Percentiles rank a stretch among this genome's conserved stretches.
These are phyloP conservation scores for Tetrahymena borealis DNA, from an alignment of 73 alveolate species.

Conservation along the genomic window DNA sequence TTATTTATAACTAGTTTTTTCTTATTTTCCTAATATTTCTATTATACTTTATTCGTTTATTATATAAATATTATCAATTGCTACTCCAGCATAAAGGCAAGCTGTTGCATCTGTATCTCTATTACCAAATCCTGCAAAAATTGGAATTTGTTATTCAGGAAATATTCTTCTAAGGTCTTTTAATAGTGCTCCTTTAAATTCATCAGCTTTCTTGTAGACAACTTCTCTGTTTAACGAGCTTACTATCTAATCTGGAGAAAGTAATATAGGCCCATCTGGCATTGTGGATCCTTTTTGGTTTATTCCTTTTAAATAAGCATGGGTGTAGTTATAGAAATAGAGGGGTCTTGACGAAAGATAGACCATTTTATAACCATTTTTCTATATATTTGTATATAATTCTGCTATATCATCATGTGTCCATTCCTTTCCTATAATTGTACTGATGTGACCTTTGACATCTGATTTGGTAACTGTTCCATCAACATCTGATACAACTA, in stretches of 20 bases:
- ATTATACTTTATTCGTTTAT: conserved; percentile 49
- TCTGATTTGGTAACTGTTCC: conserved; percentile 97
- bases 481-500: conserved; percentile 92
- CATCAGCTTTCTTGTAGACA: conserved; percentile 75
- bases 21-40: background rate
- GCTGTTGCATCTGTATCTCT: conserved; percentile 95
- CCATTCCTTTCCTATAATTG: conserved; percentile 92
- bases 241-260: conserved; percentile 91
- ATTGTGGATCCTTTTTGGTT: background rate
- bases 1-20: background rate
- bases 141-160: conserved; percentile 70
- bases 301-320: conserved; percentile 4
- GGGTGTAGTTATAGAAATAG: conserved; percentile 50
- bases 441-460: conserved; percentile 87
- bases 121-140: conserved; percentile 97
- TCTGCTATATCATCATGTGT: conserved; percentile 84
- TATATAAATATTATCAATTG: conserved; percentile 70
- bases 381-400: conserved; percentile 57
- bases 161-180: conserved; percentile 75
- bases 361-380: conserved; percentile 86
- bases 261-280: conserved; percentile 96
- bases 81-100: conserved; percentile 77
- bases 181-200: conserved; percentile 81
- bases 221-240: conserved; percentile 89
- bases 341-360: conserved; percentile 95